Evolutionary conservation across 495 filamentous ascomycete genomes (phyloP), one percentile per base, ranked within the genome.

Genomic region (Terfezia claveryi): DNA sequence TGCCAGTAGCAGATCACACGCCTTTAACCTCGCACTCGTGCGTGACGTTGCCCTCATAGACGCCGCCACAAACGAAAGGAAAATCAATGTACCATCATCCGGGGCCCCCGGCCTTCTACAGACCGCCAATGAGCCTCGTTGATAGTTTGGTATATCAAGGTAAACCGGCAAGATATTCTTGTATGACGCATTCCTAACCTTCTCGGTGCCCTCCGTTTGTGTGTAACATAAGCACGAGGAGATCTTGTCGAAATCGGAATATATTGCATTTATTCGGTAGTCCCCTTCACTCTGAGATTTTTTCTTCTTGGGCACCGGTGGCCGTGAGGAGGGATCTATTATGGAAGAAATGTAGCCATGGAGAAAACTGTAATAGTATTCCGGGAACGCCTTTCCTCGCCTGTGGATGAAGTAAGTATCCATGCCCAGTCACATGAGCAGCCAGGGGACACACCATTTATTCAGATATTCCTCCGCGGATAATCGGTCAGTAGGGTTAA

Each of bases 271-370:
- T 55, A 99, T 96, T 41, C 92, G 76, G 57, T 94, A 84, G 67
- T 99, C 92, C 0, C 87, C 77, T 55, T 63, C 60, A 11, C 57
- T 63, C 16, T 53, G 50, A 37, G 58, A 52, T 52, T 62, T 59
- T 17, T 56, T 56, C 37, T 54, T 51, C 11, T 63, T 56, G 8
- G 54, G 51, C 23, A 56, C 54, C 6, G 57, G 32, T 4, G 23
- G 10, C 17, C 52, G 23, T 12, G 36, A 44, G 61, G 93, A 83
- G n/a, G 87, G 83, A 65, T 99, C 89, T 2, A 92, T 96, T 62
- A 99, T 85, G 44, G 91, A 72, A 59, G 82, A 85, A 86, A 98
- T 94, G 66, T 95, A 94, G 59, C 93, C 85, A 64, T 98, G 91
- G 37, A 98, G 76, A 64, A 95, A 94, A 68, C 77, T 92, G 73